Base-by-base conservation (phyloP, 441 rosid species). In the Erysimum pusillum region DNA sequence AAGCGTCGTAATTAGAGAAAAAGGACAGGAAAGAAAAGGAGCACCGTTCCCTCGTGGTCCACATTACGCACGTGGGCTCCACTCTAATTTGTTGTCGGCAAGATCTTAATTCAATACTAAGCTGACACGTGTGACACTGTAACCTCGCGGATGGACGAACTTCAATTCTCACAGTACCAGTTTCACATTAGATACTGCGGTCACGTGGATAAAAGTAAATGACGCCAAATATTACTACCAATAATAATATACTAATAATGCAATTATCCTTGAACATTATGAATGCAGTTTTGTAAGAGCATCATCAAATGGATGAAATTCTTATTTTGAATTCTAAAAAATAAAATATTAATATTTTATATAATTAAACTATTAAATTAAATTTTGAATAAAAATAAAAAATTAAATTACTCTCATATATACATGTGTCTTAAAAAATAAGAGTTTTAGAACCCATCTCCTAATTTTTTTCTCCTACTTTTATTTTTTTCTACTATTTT, bases 31-130 rank as follows among this genome's bases (percentile, higher is more conserved):
- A 52, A 46, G 68, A 71, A 48, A 77, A 77, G 67, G 63, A 39
- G 62, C 68, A 77, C 80, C 76, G 68, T 77, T 71, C 69, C 39
- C 63, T 48, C 73, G 73, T 61, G 58, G 75, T 61, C 69, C 64
- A 34, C 63, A 62, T 68, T 51, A 76, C 48, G 32, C 8, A 68
- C 2, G 9, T 49, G 73, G 80, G 22, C 12, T 58, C 72, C 41
- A 77, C 22, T 58, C 15, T 9, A 56, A 35, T 46, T 35, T 63
- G 36, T 57, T 71, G 80, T 71, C 80, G 80, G 80, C 53, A 64
- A 42, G 56, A 38, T 38, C 6, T 36, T 18, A 45, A 17, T 11
- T 63, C 62, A 77, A 46, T 39, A 10, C 1, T 6, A 7, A 15
- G 10, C 8, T 0, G 67, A 71, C 80, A 77, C 67, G 76, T 71